Percentiles rank a stretch among this genome's conserved stretches.
These are phyloP conservation scores for Aspergillus jensenii DNA, from an alignment of 2,329 filamentous ascomycete species.

Conservation along the genomic window DNA sequence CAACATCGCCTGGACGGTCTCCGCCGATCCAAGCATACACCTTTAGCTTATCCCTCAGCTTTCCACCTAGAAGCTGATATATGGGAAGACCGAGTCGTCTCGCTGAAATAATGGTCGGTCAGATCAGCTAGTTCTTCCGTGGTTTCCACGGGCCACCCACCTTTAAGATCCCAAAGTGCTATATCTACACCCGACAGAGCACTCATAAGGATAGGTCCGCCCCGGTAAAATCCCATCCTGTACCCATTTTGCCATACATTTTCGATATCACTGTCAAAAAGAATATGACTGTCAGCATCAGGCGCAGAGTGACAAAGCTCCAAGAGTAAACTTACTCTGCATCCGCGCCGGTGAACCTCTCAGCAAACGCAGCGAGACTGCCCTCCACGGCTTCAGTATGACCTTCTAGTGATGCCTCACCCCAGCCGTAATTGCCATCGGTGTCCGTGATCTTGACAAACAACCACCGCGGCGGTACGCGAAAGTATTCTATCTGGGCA, in stretches of 20 bases:
- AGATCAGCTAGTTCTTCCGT: neutral
- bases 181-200: slow-evolving; percentile 77
- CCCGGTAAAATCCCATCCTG: slow-evolving; percentile 72
- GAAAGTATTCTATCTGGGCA: slow-evolving; percentile 68
- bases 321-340: neutral
- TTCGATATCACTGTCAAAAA: slow-evolving; percentile 67
- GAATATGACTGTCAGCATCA: slow-evolving; percentile 42
- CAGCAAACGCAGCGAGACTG: slow-evolving; percentile 58
- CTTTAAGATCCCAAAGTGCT: slow-evolving; percentile 76
- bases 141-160: slow-evolving; percentile 20
- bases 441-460: slow-evolving; percentile 76
- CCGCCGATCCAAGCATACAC: slow-evolving; percentile 81
- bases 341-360: slow-evolving; percentile 3
- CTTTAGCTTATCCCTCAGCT: slow-evolving; percentile 65
- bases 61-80: slow-evolving; percentile 72
- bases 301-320: slow-evolving; percentile 44
- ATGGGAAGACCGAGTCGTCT: slow-evolving; percentile 65
- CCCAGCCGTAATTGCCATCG: slow-evolving; percentile 68
- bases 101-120: neutral
- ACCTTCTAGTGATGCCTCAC: slow-evolving; percentile 72
- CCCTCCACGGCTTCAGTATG: slow-evolving; percentile 75
- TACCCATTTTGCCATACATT: slow-evolving; percentile 67
- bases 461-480: slow-evolving; percentile 73
- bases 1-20: slow-evolving; percentile 67
- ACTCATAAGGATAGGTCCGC: slow-evolving; percentile 78